These are phyloP conservation scores for Mimosa bimucronata DNA, from an alignment of 306 rosid genomes.

Conservation along the genomic window DNA sequence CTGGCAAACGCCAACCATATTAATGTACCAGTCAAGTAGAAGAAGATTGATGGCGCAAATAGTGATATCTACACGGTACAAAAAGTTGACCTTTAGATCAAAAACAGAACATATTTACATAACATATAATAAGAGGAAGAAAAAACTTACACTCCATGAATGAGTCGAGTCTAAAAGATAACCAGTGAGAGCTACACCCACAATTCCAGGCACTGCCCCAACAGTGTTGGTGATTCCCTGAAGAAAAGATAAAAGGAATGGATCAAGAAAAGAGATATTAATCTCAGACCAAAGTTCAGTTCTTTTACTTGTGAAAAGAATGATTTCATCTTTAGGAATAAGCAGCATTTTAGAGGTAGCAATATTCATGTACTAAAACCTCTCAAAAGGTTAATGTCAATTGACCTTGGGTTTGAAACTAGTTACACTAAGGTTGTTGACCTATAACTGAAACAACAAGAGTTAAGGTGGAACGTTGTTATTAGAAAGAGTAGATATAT, in stretches of 20 bases:
- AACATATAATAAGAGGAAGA: conserved; percentile 1
- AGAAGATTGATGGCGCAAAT: conserved; percentile 91
- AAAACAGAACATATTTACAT: conserved; percentile 8
- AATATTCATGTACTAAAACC: neutral
- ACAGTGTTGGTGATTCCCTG: conserved; percentile 96
- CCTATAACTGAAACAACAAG: neutral
- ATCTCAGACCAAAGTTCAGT: conserved; percentile 13
- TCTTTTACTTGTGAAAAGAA: neutral
- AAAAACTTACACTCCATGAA: conserved; percentile 93
- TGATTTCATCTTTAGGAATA: neutral
- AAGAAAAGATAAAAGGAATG: conserved; percentile 24
- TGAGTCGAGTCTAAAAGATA: conserved; percentile 92
- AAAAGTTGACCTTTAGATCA: conserved; percentile 29
- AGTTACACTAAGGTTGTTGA: neutral
- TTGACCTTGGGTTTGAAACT: conserved; percentile 6
- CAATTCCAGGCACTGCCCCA: conserved; percentile 92
- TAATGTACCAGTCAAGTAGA: conserved; percentile 84
- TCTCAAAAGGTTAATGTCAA: neutral
- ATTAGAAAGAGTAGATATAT: conserved; percentile 15
- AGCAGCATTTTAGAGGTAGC: conserved; percentile 13
- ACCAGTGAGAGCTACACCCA: conserved; percentile 94
- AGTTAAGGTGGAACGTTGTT: neutral
- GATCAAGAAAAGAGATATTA: conserved; percentile 1
- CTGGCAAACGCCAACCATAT: conserved; percentile 91
- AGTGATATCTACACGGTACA: conserved; percentile 68